Conservation (phyloP, 1,284 basidiomycete genomes). For the Paramarasmius palmivorus region DNA sequence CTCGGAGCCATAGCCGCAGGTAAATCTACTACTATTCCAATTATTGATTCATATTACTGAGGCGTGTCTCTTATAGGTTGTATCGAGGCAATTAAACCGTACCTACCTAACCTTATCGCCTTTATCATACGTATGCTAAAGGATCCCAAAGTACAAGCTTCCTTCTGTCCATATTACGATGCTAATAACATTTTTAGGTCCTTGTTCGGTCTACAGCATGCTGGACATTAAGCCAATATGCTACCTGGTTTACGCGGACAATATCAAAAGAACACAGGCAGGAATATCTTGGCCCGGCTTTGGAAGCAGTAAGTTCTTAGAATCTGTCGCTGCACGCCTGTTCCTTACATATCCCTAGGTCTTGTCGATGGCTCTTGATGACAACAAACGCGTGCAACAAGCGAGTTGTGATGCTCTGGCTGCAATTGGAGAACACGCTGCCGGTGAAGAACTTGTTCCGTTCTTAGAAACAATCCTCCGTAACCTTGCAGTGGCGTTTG, state of each 20-base stretch:
- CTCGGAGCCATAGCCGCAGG: slow-evolving; percentile 98
- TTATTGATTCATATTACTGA: slow-evolving; percentile 1
- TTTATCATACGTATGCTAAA: slow-evolving; percentile 90
- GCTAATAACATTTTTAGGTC: slow-evolving; percentile 53
- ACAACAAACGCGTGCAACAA: slow-evolving; percentile 99
- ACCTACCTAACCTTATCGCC: slow-evolving; percentile 89
- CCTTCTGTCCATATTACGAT: slow-evolving; percentile 6
- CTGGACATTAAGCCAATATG: slow-evolving; percentile 98
- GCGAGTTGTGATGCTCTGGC: slow-evolving; percentile 99
- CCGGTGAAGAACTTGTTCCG: slow-evolving; percentile 85
- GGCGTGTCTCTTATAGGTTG: slow-evolving; percentile 71
- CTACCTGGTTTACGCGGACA: slow-evolving; percentile 91
- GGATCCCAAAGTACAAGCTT: slow-evolving; percentile 82
- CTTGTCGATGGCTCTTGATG: slow-evolving; percentile 94
- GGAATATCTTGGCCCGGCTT: slow-evolving; percentile 91
- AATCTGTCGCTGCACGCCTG: slow-evolving; percentile 2
- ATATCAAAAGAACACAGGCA: slow-evolving; percentile 84
- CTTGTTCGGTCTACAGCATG: slow-evolving; percentile 98
- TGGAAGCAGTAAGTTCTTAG: slow-evolving; percentile 85
- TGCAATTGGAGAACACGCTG: slow-evolving; percentile 98
- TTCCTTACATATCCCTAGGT: slow-evolving; percentile 50
- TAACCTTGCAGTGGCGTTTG: slow-evolving; percentile 94
- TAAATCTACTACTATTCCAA: slow-evolving; percentile 34
- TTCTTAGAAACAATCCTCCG: slow-evolving; percentile 94
- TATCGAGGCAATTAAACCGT: slow-evolving; percentile 93